phyloP scores from a whole-genome alignment of 2,329 filamentous ascomycete genomes.

The Purpureocillium lavendulum region DNA sequence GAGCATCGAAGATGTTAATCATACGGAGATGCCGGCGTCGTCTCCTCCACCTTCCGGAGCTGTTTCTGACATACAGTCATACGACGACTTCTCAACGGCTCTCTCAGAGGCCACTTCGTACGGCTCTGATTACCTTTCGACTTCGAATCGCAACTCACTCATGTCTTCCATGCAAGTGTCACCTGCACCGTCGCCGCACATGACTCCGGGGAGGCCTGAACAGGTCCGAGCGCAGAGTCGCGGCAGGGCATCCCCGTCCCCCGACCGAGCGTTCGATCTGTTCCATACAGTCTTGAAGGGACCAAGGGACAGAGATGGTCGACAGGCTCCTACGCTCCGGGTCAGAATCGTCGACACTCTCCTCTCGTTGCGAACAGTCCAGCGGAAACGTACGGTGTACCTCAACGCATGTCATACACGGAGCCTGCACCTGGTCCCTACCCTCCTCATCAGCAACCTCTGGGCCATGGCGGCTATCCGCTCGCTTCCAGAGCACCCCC shows the following conservation, averaged over 20 bases:
- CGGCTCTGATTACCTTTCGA: slow-evolving; percentile 56
- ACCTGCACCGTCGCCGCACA: slow-evolving; percentile 61
- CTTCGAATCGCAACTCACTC: slow-evolving; percentile 60
- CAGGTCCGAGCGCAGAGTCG: slow-evolving; percentile 57
- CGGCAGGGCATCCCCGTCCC: slow-evolving; percentile 63
- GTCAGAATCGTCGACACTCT: slow-evolving; percentile 45
- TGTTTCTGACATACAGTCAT: slow-evolving; percentile 60
- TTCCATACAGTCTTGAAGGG: slow-evolving; percentile 62
- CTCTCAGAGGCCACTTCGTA: slow-evolving; percentile 61
- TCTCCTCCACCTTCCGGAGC: slow-evolving; percentile 61
- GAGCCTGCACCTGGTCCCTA: slow-evolving; percentile 16
- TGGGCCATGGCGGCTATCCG: slow-evolving; percentile 48
- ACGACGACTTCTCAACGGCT: slow-evolving; percentile 61
- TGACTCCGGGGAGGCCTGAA: slow-evolving; percentile 55
- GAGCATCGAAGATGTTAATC: slow-evolving; percentile 44
- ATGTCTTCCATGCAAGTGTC: slow-evolving; percentile 65
- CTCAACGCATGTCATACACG: slow-evolving; percentile 42
- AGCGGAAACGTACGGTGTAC: slow-evolving; percentile 49
- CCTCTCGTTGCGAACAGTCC: slow-evolving; percentile 56
- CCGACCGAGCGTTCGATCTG: slow-evolving; percentile 60
- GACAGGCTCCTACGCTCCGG: slow-evolving; percentile 61
- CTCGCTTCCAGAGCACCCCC: slow-evolving; percentile 46
- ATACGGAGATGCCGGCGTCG: slow-evolving; percentile 61
- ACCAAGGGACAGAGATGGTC: slow-evolving; percentile 68
- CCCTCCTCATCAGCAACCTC: slow-evolving; percentile 34